These are phyloP conservation scores for Aspergillus caelatus DNA, from an alignment of 2,329 filamentous ascomycete genomes.

Conservation along the genomic window DNA sequence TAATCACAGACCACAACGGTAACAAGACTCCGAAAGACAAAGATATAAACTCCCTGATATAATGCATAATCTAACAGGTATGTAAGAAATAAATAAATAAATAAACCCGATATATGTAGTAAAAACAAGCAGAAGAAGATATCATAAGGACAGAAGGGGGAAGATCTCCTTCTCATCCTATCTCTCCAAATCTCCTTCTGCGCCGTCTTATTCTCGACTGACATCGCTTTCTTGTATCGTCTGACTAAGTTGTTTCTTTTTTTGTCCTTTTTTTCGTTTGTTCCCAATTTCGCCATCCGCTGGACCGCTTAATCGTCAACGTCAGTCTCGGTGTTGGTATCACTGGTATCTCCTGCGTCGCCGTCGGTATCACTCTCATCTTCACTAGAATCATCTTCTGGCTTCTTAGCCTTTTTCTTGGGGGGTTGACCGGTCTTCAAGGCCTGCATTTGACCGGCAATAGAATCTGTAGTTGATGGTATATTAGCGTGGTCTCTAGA, in stretches of 20 bases:
- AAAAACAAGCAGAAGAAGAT: not conserved
- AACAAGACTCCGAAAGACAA: not conserved
- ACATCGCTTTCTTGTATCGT: slow-evolving; percentile 1
- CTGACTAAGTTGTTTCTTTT: not conserved
- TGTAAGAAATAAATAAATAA: slow-evolving; percentile 8
- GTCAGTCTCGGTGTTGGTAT: slow-evolving; percentile 72
- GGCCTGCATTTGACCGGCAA: slow-evolving; percentile 87
- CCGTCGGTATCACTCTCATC: slow-evolving; percentile 67
- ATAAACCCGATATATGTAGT: not conserved
- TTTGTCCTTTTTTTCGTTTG: slow-evolving; percentile 5
- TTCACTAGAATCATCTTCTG: slow-evolving; percentile 63
- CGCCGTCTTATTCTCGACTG: not conserved
- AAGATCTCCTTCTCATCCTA: not conserved
- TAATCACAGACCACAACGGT: not conserved
- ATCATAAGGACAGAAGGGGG: not conserved
- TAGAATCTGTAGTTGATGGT: slow-evolving; percentile 63
- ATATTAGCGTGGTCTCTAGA: slow-evolving; percentile 17
- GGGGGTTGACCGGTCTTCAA: slow-evolving; percentile 69
- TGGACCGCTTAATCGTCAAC: slow-evolving; percentile 63
- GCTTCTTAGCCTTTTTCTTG: slow-evolving; percentile 61
- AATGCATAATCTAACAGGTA: slow-evolving; percentile 18
- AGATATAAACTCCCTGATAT: slow-evolving; percentile 21
- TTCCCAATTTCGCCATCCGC: not conserved
- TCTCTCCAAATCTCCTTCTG: not conserved
- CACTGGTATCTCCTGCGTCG: slow-evolving; percentile 58